A percentile compares a stretch with the other conserved stretches of the same genome.
Conservation (phyloP, 1,139 yeast species). For the Saccharomyces hybrid region DNA sequence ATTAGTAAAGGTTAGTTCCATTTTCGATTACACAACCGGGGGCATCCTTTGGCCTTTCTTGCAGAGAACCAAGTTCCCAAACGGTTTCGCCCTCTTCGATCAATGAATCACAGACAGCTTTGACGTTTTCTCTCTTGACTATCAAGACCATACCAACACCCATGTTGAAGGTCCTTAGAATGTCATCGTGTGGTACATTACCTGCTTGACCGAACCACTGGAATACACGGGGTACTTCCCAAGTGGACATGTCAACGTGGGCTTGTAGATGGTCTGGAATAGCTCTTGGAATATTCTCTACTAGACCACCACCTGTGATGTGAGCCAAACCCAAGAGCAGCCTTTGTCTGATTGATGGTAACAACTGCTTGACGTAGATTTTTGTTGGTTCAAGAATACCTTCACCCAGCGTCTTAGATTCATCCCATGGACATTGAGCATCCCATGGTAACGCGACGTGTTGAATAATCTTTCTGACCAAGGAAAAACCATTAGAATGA, state of each 20-base stretch:
- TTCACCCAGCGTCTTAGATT: slow-evolving; percentile 70
- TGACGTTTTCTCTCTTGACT: slow-evolving; percentile 59
- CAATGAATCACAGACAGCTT: slow-evolving; percentile 47
- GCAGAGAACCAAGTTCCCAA: slow-evolving; percentile 69
- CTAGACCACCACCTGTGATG: slow-evolving; percentile 97
- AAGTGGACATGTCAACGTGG: slow-evolving; percentile 62
- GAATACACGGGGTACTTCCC: slow-evolving; percentile 86
- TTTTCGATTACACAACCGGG: slow-evolving; percentile 66
- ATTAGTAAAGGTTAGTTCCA: slow-evolving; percentile 50
- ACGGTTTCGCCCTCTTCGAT: slow-evolving; percentile 67
- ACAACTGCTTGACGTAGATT: slow-evolving; percentile 86
- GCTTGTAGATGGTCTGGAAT: slow-evolving; percentile 79
- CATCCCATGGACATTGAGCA: slow-evolving; percentile 81
- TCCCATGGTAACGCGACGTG: slow-evolving; percentile 59
- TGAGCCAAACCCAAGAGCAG: slow-evolving; percentile 85
- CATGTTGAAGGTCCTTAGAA: slow-evolving; percentile 85
- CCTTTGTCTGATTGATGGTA: slow-evolving; percentile 63
- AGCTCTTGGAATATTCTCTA: slow-evolving; percentile 94
- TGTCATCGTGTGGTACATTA: slow-evolving; percentile 76
- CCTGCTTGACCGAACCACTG: slow-evolving; percentile 93
- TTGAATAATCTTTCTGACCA: slow-evolving; percentile 88
- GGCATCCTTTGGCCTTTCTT: slow-evolving; percentile 41
- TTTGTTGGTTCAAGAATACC: slow-evolving; percentile 84
- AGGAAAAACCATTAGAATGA: slow-evolving; percentile 94
- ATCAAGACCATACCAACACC: slow-evolving; percentile 97